These are phyloP conservation scores for Magnolia kwangsiensis DNA, from an alignment of 164 flowering plant genomes.

Conservation along the genomic window DNA sequence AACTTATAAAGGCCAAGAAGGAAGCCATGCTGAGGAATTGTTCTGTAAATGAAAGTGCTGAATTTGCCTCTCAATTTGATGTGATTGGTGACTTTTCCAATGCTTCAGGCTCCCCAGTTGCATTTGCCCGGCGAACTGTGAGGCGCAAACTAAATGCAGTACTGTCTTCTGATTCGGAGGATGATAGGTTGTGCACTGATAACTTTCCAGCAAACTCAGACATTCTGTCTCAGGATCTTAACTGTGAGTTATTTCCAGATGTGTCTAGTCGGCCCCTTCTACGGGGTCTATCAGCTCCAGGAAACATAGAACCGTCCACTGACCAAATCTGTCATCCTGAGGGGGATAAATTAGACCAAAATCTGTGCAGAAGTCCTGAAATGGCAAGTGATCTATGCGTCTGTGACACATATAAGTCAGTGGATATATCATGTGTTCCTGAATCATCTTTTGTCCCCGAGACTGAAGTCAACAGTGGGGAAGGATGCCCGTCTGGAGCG, in stretches of 20 bases:
- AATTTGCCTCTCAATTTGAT: constrained; percentile 23
- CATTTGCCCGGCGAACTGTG: constrained; percentile 34
- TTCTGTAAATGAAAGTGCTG: constrained; percentile 30
- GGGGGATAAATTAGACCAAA: constrained; percentile 17
- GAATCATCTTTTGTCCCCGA: constrained; percentile 86
- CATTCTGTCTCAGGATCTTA: constrained; percentile 3
- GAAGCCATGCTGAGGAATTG: constrained; percentile 57
- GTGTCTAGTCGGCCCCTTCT: not conserved
- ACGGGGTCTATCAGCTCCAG: not conserved
- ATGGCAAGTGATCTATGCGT: constrained; percentile 13
- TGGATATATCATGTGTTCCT: constrained; percentile 67
- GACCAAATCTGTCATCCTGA: constrained; percentile 20
- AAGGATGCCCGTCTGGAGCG: constrained; percentile 24
- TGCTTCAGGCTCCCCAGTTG: constrained; percentile 48
- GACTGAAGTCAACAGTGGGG: constrained; percentile 46
- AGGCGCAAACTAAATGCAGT: constrained; percentile 38
- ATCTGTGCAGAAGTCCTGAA: constrained; percentile 20
- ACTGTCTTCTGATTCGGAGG: constrained; percentile 69
- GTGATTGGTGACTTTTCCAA: constrained; percentile 29
- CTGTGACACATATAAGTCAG: constrained; percentile 29
- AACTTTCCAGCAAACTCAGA: constrained; percentile 12
- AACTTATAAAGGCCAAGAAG: constrained; percentile 50
- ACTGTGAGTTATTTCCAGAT: constrained; percentile 7
- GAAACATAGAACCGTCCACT: constrained; percentile 15
- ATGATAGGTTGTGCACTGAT: constrained; percentile 39